These are phyloP conservation scores for Naumovozyma castellii DNA, from an alignment of 805 yeast genomes.

Conservation along the genomic window DNA sequence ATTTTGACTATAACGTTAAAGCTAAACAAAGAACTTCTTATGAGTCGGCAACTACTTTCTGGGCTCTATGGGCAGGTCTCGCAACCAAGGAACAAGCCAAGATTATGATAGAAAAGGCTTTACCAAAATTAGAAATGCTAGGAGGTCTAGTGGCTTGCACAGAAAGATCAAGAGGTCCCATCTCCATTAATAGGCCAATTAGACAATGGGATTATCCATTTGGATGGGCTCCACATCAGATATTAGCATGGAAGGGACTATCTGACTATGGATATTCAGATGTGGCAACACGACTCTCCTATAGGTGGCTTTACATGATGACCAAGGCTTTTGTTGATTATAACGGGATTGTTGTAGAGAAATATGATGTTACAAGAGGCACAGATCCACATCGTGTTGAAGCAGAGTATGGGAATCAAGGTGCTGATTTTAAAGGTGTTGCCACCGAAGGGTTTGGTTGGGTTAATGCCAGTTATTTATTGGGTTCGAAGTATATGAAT, in stretches of 20 bases:
- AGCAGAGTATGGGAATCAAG: conserved; percentile 97
- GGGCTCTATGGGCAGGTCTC: conserved; percentile 83
- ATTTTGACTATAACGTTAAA: conserved; percentile 73
- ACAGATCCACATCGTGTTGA: conserved; percentile 84
- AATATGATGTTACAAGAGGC: conserved; percentile 78
- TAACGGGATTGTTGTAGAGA: conserved; percentile 92
- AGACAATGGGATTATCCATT: conserved; percentile 97
- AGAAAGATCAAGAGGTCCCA: conserved; percentile 57
- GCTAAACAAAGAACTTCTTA: conserved; percentile 46
- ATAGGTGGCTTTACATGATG: conserved; percentile 85
- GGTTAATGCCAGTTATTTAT: conserved; percentile 81
- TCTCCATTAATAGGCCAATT: conserved; percentile 64
- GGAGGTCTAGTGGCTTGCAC: conserved; percentile 92
- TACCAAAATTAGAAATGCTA: conserved; percentile 65
- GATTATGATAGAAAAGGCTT: conserved; percentile 43
- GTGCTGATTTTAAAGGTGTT: conserved; percentile 82
- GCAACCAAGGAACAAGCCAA: conserved; percentile 64
- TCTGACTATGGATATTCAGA: conserved; percentile 56
- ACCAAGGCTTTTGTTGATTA: conserved; percentile 84
- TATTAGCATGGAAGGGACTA: conserved; percentile 85
- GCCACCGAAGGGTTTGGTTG: conserved; percentile 97
- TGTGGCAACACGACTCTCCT: conserved; percentile 60
- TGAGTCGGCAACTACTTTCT: conserved; percentile 82
- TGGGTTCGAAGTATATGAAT: conserved; percentile 62
- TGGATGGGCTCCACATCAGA: conserved; percentile 99